These are phyloP conservation scores for Kregervanrija delftensis DNA, from an alignment of 805 yeast genomes.

Conservation along the genomic window DNA sequence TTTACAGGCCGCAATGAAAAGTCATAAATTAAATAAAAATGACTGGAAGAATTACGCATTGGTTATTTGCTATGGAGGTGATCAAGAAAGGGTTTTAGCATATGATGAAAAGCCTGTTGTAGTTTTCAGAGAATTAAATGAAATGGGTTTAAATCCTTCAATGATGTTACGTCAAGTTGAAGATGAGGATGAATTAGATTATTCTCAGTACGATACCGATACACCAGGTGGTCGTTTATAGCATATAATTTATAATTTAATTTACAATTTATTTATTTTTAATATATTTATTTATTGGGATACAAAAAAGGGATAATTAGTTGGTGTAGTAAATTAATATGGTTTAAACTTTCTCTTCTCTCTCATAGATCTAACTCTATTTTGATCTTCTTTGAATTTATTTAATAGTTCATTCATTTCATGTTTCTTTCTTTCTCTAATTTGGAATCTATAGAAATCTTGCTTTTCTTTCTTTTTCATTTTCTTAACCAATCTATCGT, in stretches of 20 bases:
- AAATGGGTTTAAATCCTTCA: constrained; percentile 80
- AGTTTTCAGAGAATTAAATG: constrained; percentile 78
- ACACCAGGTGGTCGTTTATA: constrained; percentile 39
- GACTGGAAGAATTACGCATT: constrained; percentile 88
- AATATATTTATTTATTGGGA: neutral
- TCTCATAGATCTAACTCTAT: constrained; percentile 68
- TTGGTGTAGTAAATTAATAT: constrained; percentile 35
- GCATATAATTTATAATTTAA: neutral
- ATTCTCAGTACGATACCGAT: constrained; percentile 14
- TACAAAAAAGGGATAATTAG: neutral
- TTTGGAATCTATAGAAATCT: constrained; percentile 94
- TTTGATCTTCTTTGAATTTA: constrained; percentile 89
- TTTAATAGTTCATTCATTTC: constrained; percentile 82
- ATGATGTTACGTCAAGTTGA: constrained; percentile 87
- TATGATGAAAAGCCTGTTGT: constrained; percentile 84
- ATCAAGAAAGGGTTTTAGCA: constrained; percentile 76
- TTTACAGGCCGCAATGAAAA: constrained; percentile 78
- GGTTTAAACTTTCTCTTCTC: constrained; percentile 83
- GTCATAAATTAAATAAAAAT: constrained; percentile 68
- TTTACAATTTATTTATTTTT: neutral
- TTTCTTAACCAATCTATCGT: constrained; percentile 37
- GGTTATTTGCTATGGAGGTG: constrained; percentile 88
- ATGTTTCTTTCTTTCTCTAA: constrained; percentile 85
- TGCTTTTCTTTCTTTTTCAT: constrained; percentile 69
- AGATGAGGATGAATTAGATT: constrained; percentile 30